Evolutionary conservation across 768 basidiomycete genomes (phyloP), one percentile per base, ranked within the genome.

Genomic region (Tulasnella sp.): DNA sequence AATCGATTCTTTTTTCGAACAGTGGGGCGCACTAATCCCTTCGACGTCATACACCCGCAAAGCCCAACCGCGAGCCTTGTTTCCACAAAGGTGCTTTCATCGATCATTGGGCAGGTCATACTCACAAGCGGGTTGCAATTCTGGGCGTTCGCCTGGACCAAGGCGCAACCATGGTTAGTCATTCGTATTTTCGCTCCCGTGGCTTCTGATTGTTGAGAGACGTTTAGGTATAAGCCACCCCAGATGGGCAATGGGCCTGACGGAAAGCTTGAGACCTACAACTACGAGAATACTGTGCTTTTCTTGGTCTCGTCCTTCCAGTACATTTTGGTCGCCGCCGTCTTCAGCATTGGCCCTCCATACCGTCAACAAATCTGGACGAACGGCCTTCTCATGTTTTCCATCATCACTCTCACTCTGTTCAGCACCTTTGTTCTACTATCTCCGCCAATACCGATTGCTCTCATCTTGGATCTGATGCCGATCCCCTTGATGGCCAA

Each of bases 261-360:
- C 70, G 34, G 34, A 5, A 82, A 89, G 65, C 76, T 98, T 45
- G 81, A 91, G 61, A 84, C 90, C 21, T 81, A 74, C 43, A 97
- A 94, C 69, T 94, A 80, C 67, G 96, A 98, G 71, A 97, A 99
- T 70, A 84, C 96, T 4, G 82, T 80, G 27, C 72, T 99, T 59
- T 99, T 99, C 74, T 72, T 97, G 64, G 76, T 97, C 45, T 97
- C 96, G 9, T 96, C 92, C 63, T 98, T 98, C 82, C 96, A 99
- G 73, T 99, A 99, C 71, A 90, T 98, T 67, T 76, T 98, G 51
- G 89, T 96, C 7, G 96, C 95, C 11, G 95, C 86, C 0, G 92
- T 98, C 0, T 99, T 98, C 74, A 95, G 90, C 69, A 96, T 98
- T 65, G 96, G 96, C 0, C 94, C 94, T 2, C 96, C 96, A 3